Evolutionary conservation across 1,139 yeast species (phyloP).

Genomic region (Spathaspora sp.): DNA sequence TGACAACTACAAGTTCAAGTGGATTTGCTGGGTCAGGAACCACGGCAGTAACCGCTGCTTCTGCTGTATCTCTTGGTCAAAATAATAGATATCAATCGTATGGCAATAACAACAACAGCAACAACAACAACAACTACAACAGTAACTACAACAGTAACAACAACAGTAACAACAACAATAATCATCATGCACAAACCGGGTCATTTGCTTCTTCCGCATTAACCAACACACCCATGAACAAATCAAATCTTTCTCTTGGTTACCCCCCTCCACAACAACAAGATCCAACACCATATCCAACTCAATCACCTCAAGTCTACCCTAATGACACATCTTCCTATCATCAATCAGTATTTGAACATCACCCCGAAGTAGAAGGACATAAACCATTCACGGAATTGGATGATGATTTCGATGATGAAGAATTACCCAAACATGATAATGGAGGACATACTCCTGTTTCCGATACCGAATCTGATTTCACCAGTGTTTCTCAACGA

Average conservation of each 20-base stretch:
- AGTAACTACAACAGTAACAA: no score
- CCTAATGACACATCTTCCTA: background rate
- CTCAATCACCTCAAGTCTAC: background rate
- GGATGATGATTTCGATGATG: conserved; percentile 31
- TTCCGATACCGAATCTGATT: conserved; percentile 55
- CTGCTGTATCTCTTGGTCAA: background rate
- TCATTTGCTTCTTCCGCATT: conserved; percentile 4
- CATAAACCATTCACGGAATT: conserved; percentile 49
- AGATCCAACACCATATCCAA: background rate
- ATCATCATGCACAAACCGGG: conserved; percentile 1
- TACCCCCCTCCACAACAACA: background rate
- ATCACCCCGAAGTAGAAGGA: conserved; percentile 48
- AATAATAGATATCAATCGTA: background rate
- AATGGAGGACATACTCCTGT: conserved; percentile 11
- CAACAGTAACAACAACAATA: conserved; percentile 1
- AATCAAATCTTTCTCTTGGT: background rate
- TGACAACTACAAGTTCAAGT: conserved; percentile 6
- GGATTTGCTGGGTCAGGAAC: conserved; percentile 1
- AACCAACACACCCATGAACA: background rate
- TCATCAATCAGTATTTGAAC: conserved; percentile 35
- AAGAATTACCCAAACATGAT: conserved; percentile 8
- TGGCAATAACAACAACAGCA: background rate
- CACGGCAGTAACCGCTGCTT: background rate
- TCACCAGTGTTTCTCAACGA: conserved; percentile 79
- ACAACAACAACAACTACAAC: no score